These are phyloP conservation scores for Martiniozyma abietophila DNA, from an alignment of 805 yeast species.

Conservation along the genomic window DNA sequence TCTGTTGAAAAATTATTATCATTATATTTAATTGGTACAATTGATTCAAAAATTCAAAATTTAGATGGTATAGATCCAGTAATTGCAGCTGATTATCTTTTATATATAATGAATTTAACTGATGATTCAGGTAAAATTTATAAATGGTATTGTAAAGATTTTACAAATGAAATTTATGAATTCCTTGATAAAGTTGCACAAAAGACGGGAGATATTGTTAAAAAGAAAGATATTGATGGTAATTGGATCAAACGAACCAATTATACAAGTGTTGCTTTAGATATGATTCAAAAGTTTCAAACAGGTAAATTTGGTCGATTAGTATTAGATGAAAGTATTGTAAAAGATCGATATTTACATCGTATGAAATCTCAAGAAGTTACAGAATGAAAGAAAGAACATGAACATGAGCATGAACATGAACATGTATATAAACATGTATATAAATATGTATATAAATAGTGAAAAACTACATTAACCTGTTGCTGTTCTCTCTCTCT, in stretches of 20 bases:
- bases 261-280: conserved; percentile 52
- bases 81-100: conserved; percentile 75
- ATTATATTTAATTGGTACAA: conserved; percentile 66
- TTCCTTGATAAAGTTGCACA: conserved; percentile 43
- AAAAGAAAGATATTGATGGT: conserved; percentile 18
- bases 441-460: not conserved
- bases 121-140: conserved; percentile 38
- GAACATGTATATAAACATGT: not conserved
- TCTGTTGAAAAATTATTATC: conserved; percentile 64
- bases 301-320: conserved; percentile 38
- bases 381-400: conserved; percentile 10
- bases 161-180: conserved; percentile 64
- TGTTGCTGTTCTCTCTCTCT: no score
- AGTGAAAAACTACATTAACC: no score
- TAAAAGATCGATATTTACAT: conserved; percentile 5
- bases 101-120: conserved; percentile 63
- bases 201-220: conserved; percentile 23
- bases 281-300: conserved; percentile 54
- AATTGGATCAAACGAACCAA: conserved; percentile 33
- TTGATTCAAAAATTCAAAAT: conserved; percentile 40
- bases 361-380: conserved; percentile 8
- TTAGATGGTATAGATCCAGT: conserved; percentile 57
- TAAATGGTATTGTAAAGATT: conserved; percentile 38
- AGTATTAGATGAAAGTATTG: conserved; percentile 21
- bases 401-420: conserved; percentile 4